Evolutionary conservation across 805 yeast species (phyloP).

Genomic region (Cyberlindnera americana): DNA sequence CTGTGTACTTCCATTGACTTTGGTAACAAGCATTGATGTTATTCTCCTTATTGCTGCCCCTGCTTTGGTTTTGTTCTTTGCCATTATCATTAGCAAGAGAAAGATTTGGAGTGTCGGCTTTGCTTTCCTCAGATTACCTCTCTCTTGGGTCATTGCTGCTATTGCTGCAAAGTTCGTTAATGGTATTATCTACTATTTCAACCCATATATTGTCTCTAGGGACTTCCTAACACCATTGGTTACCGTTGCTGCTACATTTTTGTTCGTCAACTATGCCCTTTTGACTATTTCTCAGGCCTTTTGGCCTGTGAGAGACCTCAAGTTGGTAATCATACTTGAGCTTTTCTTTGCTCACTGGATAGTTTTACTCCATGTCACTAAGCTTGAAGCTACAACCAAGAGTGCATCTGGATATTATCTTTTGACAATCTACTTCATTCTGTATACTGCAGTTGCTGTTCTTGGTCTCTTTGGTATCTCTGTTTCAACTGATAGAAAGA

Average conservation of each 20-base stretch:
- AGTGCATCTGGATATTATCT: slow-evolving; percentile 46
- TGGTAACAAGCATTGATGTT: slow-evolving; percentile 50
- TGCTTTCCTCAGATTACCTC: slow-evolving; percentile 54
- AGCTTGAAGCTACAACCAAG: slow-evolving; percentile 43
- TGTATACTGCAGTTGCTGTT: slow-evolving; percentile 44
- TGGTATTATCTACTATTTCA: slow-evolving; percentile 37
- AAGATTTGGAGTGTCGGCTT: slow-evolving; percentile 48
- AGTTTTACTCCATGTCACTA: slow-evolving; percentile 46
- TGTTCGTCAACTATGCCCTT: slow-evolving; percentile 53
- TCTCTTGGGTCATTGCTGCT: slow-evolving; percentile 47
- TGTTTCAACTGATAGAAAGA: slow-evolving; percentile 28
- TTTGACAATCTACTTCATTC: slow-evolving; percentile 41
- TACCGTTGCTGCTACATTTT: slow-evolving; percentile 42
- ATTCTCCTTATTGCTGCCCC: slow-evolving; percentile 54
- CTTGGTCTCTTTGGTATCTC: slow-evolving; percentile 46
- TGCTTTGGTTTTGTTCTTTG: slow-evolving; percentile 42
- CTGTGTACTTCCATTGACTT: slow-evolving; percentile 47
- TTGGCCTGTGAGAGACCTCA: slow-evolving; percentile 54
- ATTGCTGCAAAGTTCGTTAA: slow-evolving; percentile 34
- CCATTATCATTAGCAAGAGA: slow-evolving; percentile 44
- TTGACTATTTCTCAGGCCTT: slow-evolving; percentile 38
- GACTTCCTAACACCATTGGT: slow-evolving; percentile 48
- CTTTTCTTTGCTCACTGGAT: slow-evolving; percentile 57
- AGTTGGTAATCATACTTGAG: slow-evolving; percentile 54
- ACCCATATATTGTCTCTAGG: slow-evolving; percentile 51